Evolutionary conservation across 192 early-diverging fungal species (phyloP).

Genomic region (Podila epigama): DNA sequence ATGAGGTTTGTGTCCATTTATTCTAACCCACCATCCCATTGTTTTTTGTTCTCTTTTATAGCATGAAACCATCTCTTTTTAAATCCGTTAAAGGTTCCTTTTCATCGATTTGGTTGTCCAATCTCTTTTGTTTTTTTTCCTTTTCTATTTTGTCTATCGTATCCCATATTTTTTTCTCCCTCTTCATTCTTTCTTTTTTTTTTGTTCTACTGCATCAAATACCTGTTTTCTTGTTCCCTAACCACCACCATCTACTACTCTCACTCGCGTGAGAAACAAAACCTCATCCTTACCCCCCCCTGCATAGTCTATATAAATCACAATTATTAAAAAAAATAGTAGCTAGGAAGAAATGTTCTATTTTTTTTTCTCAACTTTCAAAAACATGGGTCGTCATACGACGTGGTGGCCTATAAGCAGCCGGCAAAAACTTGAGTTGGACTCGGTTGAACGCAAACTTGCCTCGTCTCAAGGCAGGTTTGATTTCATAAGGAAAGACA

Average conservation of each 20-base stretch:
- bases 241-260: neutral
- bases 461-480: neutral
- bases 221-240: neutral
- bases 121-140: too few relatives aligned
- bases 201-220: neutral
- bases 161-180: too few relatives aligned
- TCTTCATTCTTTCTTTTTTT: neutral
- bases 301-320: neutral
- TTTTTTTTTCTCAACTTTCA: conserved; percentile 5
- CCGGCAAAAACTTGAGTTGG: conserved; percentile 40
- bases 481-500: neutral
- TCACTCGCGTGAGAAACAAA: too few relatives aligned
- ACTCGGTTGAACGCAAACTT: conserved; percentile 43
- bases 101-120: neutral
- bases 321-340: neutral
- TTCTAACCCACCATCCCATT: neutral
- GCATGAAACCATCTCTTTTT: neutral
- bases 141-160: neutral
- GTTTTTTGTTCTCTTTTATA: neutral
- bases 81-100: neutral
- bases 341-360: neutral
- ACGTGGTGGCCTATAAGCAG: conserved; percentile 22
- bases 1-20: neutral
- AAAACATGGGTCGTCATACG: conserved; percentile 23
- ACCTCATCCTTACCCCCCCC: neutral